Evolutionary conservation across 768 basidiomycete genomes (phyloP).

Genomic region (Mrakia frigida): DNA sequence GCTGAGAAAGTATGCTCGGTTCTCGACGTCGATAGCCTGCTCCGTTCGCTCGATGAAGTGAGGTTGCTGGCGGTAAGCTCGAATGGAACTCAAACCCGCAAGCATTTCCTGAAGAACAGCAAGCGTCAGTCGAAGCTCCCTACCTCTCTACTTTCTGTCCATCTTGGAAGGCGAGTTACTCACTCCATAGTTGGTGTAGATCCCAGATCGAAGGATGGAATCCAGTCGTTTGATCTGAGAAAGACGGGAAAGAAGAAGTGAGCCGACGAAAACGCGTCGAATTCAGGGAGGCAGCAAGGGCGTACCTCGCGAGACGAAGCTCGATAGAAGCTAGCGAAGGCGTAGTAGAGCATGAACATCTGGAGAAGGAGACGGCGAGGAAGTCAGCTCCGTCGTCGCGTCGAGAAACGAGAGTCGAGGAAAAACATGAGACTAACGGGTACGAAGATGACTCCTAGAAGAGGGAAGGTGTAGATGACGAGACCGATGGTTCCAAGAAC

Average conservation of each 20-base stretch:
- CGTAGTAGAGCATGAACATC: constrained; percentile 33
- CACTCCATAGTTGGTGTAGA: constrained; percentile 35
- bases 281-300: too few species aligned
- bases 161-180: too few species aligned
- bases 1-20: constrained; percentile 20
- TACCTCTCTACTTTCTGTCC: too few species aligned
- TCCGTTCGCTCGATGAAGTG: constrained; percentile 22
- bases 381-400: background rate
- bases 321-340: constrained; percentile 36
- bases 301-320: constrained; percentile 35
- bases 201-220: constrained; percentile 35
- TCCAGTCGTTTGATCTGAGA: constrained; percentile 37
- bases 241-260: background rate
- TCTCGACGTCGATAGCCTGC: constrained; percentile 22
- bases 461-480: constrained; percentile 39
- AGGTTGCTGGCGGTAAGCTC: constrained; percentile 16
- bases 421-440: background rate
- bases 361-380: constrained; percentile 30
- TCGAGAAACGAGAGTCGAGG: background rate
- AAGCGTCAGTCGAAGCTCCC: too few species aligned
- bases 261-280: too few species aligned
- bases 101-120: constrained; percentile 3
- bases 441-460: constrained; percentile 37
- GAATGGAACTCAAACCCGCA: constrained; percentile 6
- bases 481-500: constrained; percentile 40